These are phyloP conservation scores for Hymenotorrendiella dingleyae DNA, from an alignment of 2,329 filamentous ascomycete species.

Conservation along the genomic window DNA sequence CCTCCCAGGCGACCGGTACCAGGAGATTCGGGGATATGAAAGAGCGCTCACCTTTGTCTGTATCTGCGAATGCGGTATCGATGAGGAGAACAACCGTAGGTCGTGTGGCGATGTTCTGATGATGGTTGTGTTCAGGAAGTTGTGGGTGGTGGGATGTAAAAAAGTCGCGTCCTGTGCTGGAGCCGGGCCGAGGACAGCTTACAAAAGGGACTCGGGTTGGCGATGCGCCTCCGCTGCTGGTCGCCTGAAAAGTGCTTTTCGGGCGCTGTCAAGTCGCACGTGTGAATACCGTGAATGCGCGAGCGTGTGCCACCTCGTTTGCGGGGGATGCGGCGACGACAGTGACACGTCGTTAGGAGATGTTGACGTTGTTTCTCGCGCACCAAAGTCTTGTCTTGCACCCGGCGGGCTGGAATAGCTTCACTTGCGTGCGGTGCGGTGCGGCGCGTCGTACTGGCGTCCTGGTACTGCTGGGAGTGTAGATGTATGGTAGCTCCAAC, in stretches of 20 bases:
- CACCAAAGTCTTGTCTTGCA: background rate
- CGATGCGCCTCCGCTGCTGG: constrained; percentile 12
- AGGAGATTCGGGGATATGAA: constrained; percentile 11
- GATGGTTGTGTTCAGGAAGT: no score
- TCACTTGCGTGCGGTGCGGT: constrained; percentile 9
- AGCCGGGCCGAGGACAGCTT: no score
- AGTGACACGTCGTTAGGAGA: constrained; percentile 13
- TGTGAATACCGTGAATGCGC: constrained; percentile 12
- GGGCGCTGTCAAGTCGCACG: constrained; percentile 12
- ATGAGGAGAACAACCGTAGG: no score
- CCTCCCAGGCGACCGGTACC: constrained; percentile 10
- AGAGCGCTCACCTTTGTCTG: no score
- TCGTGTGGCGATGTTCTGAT: no score
- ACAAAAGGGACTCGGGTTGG: no score
- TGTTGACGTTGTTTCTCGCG: background rate
- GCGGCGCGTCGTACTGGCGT: constrained; percentile 1
- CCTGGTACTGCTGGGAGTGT: no score
- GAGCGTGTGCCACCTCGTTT: background rate
- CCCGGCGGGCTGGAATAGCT: constrained; percentile 15
- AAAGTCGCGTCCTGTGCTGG: no score
- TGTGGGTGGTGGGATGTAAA: no score
- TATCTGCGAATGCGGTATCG: no score
- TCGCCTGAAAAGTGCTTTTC: constrained; percentile 9
- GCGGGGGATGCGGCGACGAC: constrained; percentile 7
- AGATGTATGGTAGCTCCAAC: constrained; percentile 23